Evolutionary conservation across 2,329 filamentous ascomycete genomes (phyloP).

Genomic region (Pezizomycotina sp.): DNA sequence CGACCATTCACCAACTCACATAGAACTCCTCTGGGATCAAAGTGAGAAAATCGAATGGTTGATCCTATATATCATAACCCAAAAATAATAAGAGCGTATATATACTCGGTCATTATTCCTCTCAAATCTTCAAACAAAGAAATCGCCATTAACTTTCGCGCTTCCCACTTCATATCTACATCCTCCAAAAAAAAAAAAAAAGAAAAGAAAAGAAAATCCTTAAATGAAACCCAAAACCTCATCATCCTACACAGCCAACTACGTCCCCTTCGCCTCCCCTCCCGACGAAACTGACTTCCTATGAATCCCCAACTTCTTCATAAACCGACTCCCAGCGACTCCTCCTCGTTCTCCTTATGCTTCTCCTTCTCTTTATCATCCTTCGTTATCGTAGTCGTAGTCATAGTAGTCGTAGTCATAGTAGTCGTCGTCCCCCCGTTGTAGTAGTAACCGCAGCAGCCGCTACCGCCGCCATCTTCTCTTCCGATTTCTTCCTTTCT

Average conservation of each 20-base stretch:
- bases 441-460: no score
- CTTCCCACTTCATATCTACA: neutral
- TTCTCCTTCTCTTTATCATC: no score
- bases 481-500: conserved; percentile 37
- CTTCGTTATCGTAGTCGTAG: no score
- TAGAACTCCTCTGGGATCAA: neutral
- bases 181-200: neutral
- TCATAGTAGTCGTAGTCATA: no score
- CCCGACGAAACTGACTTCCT: conserved; percentile 1
- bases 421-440: no score
- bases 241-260: neutral
- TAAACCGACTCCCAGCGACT: no score
- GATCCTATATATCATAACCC: neutral
- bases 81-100: neutral
- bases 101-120: neutral
- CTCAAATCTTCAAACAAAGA: neutral
- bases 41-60: neutral
- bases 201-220: neutral
- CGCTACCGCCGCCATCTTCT: conserved; percentile 26
- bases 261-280: neutral
- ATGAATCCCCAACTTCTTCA: conserved; percentile 16
- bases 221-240: neutral
- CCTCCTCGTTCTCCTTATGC: no score
- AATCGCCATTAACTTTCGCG: neutral
- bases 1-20: neutral